Evolutionary conservation across 1,139 yeast species (phyloP).

Genomic region (Candida sp.): DNA sequence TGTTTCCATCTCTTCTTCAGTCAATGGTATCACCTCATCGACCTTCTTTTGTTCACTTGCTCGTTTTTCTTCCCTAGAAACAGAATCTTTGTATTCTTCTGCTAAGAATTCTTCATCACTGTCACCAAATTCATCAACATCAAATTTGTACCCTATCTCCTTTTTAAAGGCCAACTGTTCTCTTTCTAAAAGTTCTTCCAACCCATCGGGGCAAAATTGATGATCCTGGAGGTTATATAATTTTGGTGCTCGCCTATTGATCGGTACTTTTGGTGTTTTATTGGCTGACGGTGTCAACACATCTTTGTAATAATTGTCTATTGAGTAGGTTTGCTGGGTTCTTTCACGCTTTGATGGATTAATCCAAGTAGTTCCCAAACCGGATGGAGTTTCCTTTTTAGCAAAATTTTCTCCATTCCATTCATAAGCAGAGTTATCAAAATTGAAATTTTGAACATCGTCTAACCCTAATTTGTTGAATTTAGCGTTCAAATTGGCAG

Average conservation of each 20-base stretch:
- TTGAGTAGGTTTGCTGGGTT: constrained; percentile 82
- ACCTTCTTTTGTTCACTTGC: constrained; percentile 61
- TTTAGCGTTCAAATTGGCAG: constrained; percentile 71
- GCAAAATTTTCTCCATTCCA: constrained; percentile 98
- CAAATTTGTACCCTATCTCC: constrained; percentile 67
- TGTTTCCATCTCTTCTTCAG: constrained; percentile 66
- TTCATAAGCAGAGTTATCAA: constrained; percentile 88
- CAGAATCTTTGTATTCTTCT: constrained; percentile 39
- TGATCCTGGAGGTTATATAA: constrained; percentile 74
- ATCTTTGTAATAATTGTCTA: constrained; percentile 86
- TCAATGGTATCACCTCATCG: constrained; percentile 66
- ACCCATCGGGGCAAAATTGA: constrained; percentile 75
- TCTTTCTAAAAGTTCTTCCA: constrained; percentile 64
- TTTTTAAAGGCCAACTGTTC: constrained; percentile 79
- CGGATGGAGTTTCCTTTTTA: constrained; percentile 47
- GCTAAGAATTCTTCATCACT: constrained; percentile 57
- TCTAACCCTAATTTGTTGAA: constrained; percentile 86
- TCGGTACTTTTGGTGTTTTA: constrained; percentile 24
- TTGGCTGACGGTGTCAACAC: constrained; percentile 45
- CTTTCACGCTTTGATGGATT: constrained; percentile 89
- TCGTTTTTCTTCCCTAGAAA: constrained; percentile 42
- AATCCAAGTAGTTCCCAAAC: constrained; percentile 64
- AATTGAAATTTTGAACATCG: constrained; percentile 85
- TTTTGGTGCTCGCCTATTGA: constrained; percentile 65
- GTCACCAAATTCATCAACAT: constrained; percentile 51